A percentile compares a stretch with the other conserved stretches of the same genome.
phyloP scores from a whole-genome alignment of 176 grass and related monocot genomes.

The Echinochloa phyllopogon region DNA sequence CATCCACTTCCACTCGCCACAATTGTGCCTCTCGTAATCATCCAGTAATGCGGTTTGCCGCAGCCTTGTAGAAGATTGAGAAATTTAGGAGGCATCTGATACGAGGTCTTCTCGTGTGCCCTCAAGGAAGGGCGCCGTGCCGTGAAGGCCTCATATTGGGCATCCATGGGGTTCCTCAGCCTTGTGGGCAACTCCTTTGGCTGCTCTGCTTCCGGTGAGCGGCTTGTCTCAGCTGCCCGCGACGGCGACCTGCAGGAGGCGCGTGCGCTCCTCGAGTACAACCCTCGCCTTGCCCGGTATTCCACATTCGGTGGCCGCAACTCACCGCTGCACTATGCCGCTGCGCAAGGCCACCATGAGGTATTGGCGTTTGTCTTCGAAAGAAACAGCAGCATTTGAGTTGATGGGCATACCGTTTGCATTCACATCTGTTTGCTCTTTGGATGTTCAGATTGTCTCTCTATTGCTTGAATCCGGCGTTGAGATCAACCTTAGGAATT shows the following conservation, averaged over 20 bases:
- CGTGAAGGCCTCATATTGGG: conserved; percentile 38
- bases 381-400: not conserved
- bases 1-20: not conserved
- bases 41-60: conserved; percentile 28
- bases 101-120: not conserved
- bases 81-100: conserved; percentile 32
- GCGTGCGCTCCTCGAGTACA: conserved; percentile 88
- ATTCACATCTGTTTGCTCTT: conserved; percentile 31
- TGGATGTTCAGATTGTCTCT: conserved; percentile 76
- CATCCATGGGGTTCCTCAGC: conserved; percentile 90
- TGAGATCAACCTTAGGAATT: conserved; percentile 92
- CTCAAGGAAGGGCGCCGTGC: not conserved
- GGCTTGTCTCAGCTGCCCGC: conserved; percentile 90
- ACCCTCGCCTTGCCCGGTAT: conserved; percentile 85
- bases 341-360: conserved; percentile 91
- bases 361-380: conserved; percentile 44
- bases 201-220: conserved; percentile 93
- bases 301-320: conserved; percentile 94
- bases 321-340: conserved; percentile 91
- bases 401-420: conserved; percentile 14
- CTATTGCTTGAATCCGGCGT: conserved; percentile 85
- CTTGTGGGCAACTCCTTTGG: conserved; percentile 97
- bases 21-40: not conserved
- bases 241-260: conserved; percentile 96
- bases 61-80: conserved; percentile 12